These are phyloP conservation scores for Colletotrichum karsti DNA, from an alignment of 2,329 filamentous ascomycete species.

Conservation along the genomic window DNA sequence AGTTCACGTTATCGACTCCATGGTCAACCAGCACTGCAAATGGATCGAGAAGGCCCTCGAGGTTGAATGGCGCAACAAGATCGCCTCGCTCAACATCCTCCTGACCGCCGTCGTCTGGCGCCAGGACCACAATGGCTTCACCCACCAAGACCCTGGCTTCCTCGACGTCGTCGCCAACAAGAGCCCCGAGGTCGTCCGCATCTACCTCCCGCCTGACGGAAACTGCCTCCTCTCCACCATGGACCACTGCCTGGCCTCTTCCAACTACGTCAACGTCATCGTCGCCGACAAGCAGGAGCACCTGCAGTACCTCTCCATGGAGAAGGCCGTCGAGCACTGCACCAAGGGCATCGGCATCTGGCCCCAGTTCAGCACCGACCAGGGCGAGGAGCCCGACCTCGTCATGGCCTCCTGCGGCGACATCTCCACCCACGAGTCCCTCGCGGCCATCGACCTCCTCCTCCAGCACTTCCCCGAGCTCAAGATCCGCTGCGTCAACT, in stretches of 20 bases:
- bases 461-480: conserved; percentile 76
- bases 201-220: conserved; percentile 82
- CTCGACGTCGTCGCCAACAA: conserved; percentile 83
- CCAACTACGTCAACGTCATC: conserved; percentile 84
- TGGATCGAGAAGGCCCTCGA: conserved; percentile 86
- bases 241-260: conserved; percentile 77
- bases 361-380: conserved; percentile 79
- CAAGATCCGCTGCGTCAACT: conserved; percentile 82
- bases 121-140: conserved; percentile 87
- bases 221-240: conserved; percentile 81
- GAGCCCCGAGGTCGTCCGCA: conserved; percentile 80
- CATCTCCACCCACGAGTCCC: conserved; percentile 76
- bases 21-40: conserved; percentile 85
- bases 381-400: conserved; percentile 73
- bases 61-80: conserved; percentile 77
- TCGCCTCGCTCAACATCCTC: conserved; percentile 82
- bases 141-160: conserved; percentile 83
- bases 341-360: conserved; percentile 83
- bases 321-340: conserved; percentile 78
- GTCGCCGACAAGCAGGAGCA: conserved; percentile 85
- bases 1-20: conserved; percentile 81
- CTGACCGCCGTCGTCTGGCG: conserved; percentile 83
- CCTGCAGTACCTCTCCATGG: conserved; percentile 78
- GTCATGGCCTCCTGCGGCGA: conserved; percentile 83
- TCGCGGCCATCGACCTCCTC: conserved; percentile 78